phyloP scores from a whole-genome alignment of 2,329 filamentous ascomycete species.

The Penicillium sp. region DNA sequence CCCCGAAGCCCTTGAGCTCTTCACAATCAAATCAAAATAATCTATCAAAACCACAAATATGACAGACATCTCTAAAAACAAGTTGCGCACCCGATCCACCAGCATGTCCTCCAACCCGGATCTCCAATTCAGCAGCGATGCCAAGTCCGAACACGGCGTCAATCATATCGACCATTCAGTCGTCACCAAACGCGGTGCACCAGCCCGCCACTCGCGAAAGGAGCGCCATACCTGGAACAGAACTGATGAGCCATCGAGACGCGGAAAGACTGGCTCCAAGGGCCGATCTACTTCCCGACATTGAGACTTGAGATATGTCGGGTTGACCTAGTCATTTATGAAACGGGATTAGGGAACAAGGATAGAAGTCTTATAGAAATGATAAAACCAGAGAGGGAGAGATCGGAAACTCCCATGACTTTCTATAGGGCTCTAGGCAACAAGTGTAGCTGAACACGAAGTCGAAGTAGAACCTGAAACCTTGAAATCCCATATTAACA shows the following conservation, averaged over 20 bases:
- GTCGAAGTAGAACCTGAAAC: too few relatives aligned
- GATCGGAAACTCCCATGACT: too few relatives aligned
- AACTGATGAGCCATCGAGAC: background rate
- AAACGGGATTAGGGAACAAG: too few relatives aligned
- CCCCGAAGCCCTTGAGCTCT: too few relatives aligned
- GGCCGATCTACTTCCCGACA: conserved; percentile 1
- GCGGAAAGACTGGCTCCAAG: conserved; percentile 5
- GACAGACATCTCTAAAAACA: background rate
- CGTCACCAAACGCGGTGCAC: conserved; percentile 5
- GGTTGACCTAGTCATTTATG: too few relatives aligned
- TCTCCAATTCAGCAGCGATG: background rate
- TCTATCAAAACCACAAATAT: too few relatives aligned
- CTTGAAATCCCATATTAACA: too few relatives aligned
- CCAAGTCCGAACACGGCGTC: background rate
- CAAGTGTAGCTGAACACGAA: too few relatives aligned
- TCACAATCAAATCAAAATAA: background rate
- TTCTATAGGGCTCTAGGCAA: too few relatives aligned
- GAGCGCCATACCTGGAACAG: conserved; percentile 1
- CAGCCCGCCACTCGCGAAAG: conserved; percentile 1
- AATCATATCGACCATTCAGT: conserved; percentile 4
- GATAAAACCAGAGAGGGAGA: too few relatives aligned
- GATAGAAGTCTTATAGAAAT: too few relatives aligned
- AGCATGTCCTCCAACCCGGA: background rate
- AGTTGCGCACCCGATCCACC: background rate
- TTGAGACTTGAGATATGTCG: background rate